Evolutionary conservation across 129 eudicot species (phyloP).

Genomic region (Logfia minima): DNA sequence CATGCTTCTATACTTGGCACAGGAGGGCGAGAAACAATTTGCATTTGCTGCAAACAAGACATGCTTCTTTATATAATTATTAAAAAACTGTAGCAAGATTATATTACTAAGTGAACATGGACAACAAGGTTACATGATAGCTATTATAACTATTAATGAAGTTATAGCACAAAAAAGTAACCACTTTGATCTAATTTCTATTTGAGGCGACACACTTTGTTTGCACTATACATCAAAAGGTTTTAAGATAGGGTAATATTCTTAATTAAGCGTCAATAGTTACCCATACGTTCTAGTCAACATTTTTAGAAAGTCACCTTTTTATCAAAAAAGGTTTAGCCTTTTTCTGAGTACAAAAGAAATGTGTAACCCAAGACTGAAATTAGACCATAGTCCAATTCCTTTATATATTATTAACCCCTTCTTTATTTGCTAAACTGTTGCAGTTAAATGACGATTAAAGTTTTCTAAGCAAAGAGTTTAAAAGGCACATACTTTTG

Average conservation of each 20-base stretch:
- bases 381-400: not conserved
- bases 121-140: not conserved
- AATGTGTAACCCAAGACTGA: not conserved
- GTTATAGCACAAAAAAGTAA: not conserved
- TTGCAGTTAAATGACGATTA: not conserved
- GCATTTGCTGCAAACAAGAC: slow-evolving; percentile 33
- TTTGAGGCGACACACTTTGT: not conserved
- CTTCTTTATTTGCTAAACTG: not conserved
- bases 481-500: slow-evolving; percentile 49
- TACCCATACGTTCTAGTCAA: not conserved
- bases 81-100: not conserved
- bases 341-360: slow-evolving; percentile 1
- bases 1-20: slow-evolving; percentile 41
- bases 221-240: not conserved
- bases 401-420: not conserved
- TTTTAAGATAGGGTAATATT: not conserved
- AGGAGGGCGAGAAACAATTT: slow-evolving; percentile 30
- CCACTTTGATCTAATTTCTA: not conserved
- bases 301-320: not conserved
- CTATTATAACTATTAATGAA: not conserved
- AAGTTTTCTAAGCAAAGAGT: not conserved
- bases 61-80: not conserved
- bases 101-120: not conserved
- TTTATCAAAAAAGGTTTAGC: not conserved
- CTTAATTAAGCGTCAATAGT: not conserved